Conservation (phyloP, 1,284 basidiomycete genomes). For the Cryptococcus maquisensis region DNA sequence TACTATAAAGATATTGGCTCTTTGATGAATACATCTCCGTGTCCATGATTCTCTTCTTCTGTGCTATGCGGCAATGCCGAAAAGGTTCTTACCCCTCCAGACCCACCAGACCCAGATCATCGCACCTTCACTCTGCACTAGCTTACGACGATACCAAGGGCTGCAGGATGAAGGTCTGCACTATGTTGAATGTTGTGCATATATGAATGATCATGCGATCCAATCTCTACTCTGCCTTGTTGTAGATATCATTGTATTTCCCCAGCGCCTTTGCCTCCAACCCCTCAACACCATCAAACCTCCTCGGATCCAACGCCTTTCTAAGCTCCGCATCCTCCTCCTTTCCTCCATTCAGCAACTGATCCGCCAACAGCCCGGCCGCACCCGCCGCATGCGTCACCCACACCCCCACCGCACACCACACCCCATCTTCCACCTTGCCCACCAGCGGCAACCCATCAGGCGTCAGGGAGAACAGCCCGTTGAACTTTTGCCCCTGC, state of each 20-base stretch:
- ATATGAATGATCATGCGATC: neutral
- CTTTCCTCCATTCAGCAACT: slow-evolving; percentile 6
- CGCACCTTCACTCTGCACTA: too few relatives aligned
- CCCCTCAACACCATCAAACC: slow-evolving; percentile 28
- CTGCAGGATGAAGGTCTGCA: neutral
- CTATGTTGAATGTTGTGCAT: neutral
- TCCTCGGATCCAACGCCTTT: slow-evolving; percentile 18
- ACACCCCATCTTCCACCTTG: slow-evolving; percentile 15
- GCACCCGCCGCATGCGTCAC: slow-evolving; percentile 27
- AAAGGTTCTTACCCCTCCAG: too few relatives aligned
- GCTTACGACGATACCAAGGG: too few relatives aligned
- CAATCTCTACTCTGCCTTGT: slow-evolving; percentile 10
- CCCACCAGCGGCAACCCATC: slow-evolving; percentile 28
- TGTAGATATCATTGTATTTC: slow-evolving; percentile 29
- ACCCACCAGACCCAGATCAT: too few relatives aligned
- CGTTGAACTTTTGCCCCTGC: slow-evolving; percentile 19
- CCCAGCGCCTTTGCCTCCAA: slow-evolving; percentile 13
- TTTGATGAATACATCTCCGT: neutral
- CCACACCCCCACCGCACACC: slow-evolving; percentile 24
- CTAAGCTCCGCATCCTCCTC: slow-evolving; percentile 11
- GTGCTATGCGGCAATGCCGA: too few relatives aligned
- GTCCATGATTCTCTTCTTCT: neutral
- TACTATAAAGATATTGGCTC: neutral
- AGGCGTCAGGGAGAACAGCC: slow-evolving; percentile 28
- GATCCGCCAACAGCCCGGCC: slow-evolving; percentile 18